These are phyloP conservation scores for Pyrus pyrifolia DNA, from an alignment of 306 rosid genomes.

Conservation along the genomic window DNA sequence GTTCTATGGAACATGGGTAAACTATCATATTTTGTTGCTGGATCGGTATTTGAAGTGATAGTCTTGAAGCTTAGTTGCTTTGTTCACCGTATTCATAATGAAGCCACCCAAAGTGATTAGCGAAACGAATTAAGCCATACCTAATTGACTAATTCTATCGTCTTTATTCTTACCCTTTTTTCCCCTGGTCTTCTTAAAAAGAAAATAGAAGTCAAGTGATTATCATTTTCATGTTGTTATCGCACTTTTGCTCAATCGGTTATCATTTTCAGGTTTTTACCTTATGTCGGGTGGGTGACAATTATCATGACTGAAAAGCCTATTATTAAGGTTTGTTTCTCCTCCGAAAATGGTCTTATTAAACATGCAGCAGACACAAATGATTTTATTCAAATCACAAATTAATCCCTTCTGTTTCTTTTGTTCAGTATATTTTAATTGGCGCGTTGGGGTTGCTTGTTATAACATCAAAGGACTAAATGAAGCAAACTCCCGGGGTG, in stretches of 20 bases:
- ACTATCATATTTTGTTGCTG: not conserved
- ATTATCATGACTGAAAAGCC: conserved; percentile 95
- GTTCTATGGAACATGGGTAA: not conserved
- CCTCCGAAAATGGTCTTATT: not conserved
- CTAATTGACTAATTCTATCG: not conserved
- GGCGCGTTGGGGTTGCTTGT: conserved; percentile 80
- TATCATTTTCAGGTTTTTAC: conserved; percentile 62
- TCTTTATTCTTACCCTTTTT: not conserved
- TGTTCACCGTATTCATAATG: not conserved
- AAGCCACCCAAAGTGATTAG: not conserved
- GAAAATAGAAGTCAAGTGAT: not conserved
- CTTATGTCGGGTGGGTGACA: conserved; percentile 95
- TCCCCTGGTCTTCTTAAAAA: not conserved
- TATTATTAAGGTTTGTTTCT: conserved; percentile 69
- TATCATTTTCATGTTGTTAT: not conserved
- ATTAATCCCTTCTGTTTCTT: conserved; percentile 8
- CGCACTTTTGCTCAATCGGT: not conserved
- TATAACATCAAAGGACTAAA: conserved; percentile 66
- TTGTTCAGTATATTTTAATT: conserved; percentile 61
- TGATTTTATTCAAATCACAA: not conserved
- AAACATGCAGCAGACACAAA: not conserved
- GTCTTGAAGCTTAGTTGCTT: not conserved
- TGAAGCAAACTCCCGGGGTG: conserved; percentile 14
- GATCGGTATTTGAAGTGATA: not conserved
- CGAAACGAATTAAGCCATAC: not conserved